Evolutionary conservation across 1,284 basidiomycete genomes (phyloP).

Genomic region (Cutaneotrichosporon daszewskae): DNA sequence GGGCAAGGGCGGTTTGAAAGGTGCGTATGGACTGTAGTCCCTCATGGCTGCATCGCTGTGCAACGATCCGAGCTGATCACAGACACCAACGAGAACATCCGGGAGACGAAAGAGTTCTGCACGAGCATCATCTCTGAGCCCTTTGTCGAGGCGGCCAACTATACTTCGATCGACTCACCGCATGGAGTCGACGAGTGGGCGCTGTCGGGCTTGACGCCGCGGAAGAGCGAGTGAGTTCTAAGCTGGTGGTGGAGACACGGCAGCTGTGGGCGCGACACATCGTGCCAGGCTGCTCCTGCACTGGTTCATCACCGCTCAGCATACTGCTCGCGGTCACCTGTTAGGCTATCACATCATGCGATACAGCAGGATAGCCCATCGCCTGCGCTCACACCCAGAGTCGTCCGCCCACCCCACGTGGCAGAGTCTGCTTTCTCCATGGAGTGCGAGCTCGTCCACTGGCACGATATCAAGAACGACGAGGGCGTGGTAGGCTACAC

Average conservation of each 20-base stretch:
- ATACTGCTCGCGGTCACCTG: too few species aligned
- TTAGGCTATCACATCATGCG: too few species aligned
- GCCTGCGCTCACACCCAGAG: slow-evolving; percentile 15
- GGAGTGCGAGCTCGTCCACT: slow-evolving; percentile 64
- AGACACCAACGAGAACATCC: slow-evolving; percentile 65
- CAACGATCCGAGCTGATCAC: neutral
- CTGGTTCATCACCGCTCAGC: too few species aligned
- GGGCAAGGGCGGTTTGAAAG: neutral
- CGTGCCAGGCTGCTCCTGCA: too few species aligned
- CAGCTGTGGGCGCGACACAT: too few species aligned
- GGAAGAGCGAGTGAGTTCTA: slow-evolving; percentile 55
- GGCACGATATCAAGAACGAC: slow-evolving; percentile 54
- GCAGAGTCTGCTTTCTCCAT: slow-evolving; percentile 65
- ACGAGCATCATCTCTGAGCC: slow-evolving; percentile 71
- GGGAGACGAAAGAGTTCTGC: slow-evolving; percentile 62
- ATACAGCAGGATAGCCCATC: too few species aligned
- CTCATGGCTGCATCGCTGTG: too few species aligned
- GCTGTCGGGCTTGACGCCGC: slow-evolving; percentile 62
- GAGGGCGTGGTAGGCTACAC: slow-evolving; percentile 52
- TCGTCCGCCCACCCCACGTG: slow-evolving; percentile 61
- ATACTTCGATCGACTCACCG: slow-evolving; percentile 62
- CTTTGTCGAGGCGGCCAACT: slow-evolving; percentile 67
- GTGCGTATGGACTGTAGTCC: neutral
- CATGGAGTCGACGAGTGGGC: slow-evolving; percentile 64
- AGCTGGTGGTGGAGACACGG: neutral